A percentile compares a stretch with the other conserved stretches of the same genome.
phyloP scores from a whole-genome alignment of 768 basidiomycete species.

The Boletus sp. region DNA sequence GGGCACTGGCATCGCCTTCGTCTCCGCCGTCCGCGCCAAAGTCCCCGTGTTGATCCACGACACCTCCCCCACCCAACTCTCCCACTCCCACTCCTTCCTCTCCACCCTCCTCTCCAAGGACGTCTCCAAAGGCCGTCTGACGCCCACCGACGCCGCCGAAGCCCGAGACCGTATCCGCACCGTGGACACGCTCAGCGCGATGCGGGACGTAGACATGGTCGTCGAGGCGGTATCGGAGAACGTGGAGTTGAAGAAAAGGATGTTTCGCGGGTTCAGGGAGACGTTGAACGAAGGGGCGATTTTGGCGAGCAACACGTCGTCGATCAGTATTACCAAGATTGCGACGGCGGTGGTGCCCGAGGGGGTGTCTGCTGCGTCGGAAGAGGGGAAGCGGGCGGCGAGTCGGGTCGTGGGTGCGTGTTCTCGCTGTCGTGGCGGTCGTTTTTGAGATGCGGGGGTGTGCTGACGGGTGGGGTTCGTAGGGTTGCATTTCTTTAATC shows the following conservation, averaged over 20 bases:
- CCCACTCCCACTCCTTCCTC: slow-evolving; percentile 68
- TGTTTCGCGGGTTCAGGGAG: slow-evolving; percentile 71
- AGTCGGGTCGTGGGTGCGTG: slow-evolving; percentile 77
- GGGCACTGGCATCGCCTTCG: slow-evolving; percentile 91
- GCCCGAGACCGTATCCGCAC: slow-evolving; percentile 64
- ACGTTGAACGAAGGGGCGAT: slow-evolving; percentile 73
- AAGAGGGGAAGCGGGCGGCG: slow-evolving; percentile 60
- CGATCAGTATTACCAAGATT: slow-evolving; percentile 93
- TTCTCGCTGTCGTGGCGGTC: not conserved
- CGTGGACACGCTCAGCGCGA: slow-evolving; percentile 55
- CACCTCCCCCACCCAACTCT: slow-evolving; percentile 68
- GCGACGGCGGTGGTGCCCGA: slow-evolving; percentile 72
- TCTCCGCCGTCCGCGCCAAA: slow-evolving; percentile 80
- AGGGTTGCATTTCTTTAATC: slow-evolving; percentile 96
- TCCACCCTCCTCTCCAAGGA: slow-evolving; percentile 89
- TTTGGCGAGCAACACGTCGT: slow-evolving; percentile 90
- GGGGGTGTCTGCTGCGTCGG: slow-evolving; percentile 56
- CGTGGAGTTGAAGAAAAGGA: slow-evolving; percentile 68
- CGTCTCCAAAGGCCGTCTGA: slow-evolving; percentile 76
- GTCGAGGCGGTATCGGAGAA: slow-evolving; percentile 93
- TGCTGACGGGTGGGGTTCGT: not conserved
- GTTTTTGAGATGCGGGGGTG: not conserved
- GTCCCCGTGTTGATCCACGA: slow-evolving; percentile 88
- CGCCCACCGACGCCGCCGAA: slow-evolving; percentile 66
- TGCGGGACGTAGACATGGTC: slow-evolving; percentile 87